Percentiles rank a stretch among this genome's conserved stretches.
phyloP scores from a whole-genome alignment of 208 protist species.

The Herpetomonas samuelpessoai region DNA sequence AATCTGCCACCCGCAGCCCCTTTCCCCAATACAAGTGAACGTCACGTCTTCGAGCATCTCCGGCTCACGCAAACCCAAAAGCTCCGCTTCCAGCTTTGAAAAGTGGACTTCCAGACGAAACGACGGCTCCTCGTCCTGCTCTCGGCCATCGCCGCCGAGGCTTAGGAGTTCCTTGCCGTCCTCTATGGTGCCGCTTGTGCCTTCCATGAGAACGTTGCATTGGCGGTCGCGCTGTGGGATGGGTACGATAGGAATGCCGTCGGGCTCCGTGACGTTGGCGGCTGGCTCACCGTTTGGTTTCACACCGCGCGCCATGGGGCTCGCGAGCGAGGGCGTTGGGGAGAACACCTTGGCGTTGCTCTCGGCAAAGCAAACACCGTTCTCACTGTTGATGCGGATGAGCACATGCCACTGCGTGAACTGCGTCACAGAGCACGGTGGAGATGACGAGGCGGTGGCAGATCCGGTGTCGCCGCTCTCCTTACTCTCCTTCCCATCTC shows the following conservation, averaged over 20 bases:
- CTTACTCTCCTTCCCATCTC: slow-evolving; percentile 21
- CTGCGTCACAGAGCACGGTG: slow-evolving; percentile 36
- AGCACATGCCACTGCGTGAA: slow-evolving; percentile 85
- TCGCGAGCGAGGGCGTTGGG: slow-evolving; percentile 55
- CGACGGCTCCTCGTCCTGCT: slow-evolving; percentile 25
- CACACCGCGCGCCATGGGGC: slow-evolving; percentile 49
- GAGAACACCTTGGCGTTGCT: slow-evolving; percentile 79
- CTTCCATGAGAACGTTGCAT: slow-evolving; percentile 58
- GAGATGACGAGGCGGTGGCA: slow-evolving; percentile 15
- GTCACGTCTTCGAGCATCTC: slow-evolving; percentile 59
- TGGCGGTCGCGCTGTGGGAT: slow-evolving; percentile 47
- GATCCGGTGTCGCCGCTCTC: not conserved
- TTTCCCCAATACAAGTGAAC: slow-evolving; percentile 70
- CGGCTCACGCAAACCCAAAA: slow-evolving; percentile 53
- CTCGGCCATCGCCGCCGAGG: slow-evolving; percentile 16
- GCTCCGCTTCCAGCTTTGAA: slow-evolving; percentile 57
- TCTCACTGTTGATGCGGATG: slow-evolving; percentile 71
- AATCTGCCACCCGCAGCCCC: slow-evolving; percentile 80
- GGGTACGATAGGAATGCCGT: slow-evolving; percentile 65
- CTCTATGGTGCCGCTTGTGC: slow-evolving; percentile 25
- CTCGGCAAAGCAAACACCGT: slow-evolving; percentile 77
- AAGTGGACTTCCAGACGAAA: slow-evolving; percentile 79
- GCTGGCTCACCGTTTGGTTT: slow-evolving; percentile 40
- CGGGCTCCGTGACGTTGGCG: slow-evolving; percentile 35
- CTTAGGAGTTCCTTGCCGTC: no score